These are phyloP conservation scores for Neostapfia colusana DNA, from an alignment of 176 grass and related monocot species.

Conservation along the genomic window DNA sequence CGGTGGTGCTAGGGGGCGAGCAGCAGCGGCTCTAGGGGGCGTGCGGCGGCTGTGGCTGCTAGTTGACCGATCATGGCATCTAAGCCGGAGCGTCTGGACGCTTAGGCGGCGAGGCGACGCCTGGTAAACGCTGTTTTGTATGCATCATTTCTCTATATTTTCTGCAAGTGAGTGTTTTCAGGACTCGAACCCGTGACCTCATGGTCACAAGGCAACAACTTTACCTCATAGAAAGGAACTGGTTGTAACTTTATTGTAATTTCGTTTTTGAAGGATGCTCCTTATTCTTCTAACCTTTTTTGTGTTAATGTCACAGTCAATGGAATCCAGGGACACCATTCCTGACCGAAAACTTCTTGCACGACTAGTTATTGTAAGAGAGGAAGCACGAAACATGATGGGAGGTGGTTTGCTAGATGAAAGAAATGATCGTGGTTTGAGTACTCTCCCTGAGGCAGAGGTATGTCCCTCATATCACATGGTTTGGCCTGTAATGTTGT, in stretches of 20 bases:
- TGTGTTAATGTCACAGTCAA: constrained; percentile 47
- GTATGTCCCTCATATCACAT: constrained; percentile 35
- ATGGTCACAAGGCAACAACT: too few relatives aligned
- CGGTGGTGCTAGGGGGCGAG: too few relatives aligned
- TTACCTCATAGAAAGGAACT: too few relatives aligned
- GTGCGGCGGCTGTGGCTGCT: too few relatives aligned
- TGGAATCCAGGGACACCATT: constrained; percentile 76
- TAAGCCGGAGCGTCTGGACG: too few relatives aligned
- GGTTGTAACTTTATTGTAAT: constrained; percentile 23
- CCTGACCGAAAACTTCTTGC: constrained; percentile 81
- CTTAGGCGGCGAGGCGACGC: too few relatives aligned
- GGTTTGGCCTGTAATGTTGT: not conserved
- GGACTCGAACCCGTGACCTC: too few relatives aligned
- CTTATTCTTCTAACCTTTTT: not conserved
- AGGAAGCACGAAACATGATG: constrained; percentile 93
- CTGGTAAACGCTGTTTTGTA: too few relatives aligned
- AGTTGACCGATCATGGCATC: too few relatives aligned
- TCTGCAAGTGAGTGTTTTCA: too few relatives aligned
- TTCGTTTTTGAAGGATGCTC: constrained; percentile 10
- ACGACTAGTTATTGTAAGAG: constrained; percentile 84
- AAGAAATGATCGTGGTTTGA: constrained; percentile 89
- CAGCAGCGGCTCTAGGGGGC: too few relatives aligned
- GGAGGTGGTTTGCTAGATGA: constrained; percentile 96
- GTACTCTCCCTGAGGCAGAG: constrained; percentile 87
- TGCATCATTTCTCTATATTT: too few relatives aligned